A percentile compares a stretch with the other conserved stretches of the same genome.
Conservation (phyloP, 106 monocot species). For the Allium sativum region DNA sequence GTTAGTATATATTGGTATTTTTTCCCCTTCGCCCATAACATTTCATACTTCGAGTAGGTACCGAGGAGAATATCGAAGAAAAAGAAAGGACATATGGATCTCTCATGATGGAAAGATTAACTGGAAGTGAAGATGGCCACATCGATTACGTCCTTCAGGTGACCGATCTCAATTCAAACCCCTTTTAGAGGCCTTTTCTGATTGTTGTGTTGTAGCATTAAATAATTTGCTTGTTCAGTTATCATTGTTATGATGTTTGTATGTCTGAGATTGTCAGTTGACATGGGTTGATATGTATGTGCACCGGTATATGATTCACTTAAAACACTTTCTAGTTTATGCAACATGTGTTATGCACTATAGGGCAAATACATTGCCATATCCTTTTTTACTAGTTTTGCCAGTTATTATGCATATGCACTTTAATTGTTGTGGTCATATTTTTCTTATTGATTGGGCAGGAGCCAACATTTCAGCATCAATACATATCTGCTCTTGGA, state of each 20-base stretch:
- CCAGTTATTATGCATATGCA: too few relatives aligned
- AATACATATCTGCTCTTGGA: constrained; percentile 77
- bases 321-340: background rate
- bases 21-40: background rate
- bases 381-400: too few relatives aligned
- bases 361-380: too few relatives aligned
- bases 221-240: background rate
- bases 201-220: background rate
- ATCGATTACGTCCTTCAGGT: constrained; percentile 92
- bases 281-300: background rate
- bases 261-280: background rate
- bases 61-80: constrained; percentile 18
- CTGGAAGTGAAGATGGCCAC: constrained; percentile 66
- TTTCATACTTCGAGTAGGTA: constrained; percentile 17
- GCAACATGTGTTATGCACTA: too few relatives aligned
- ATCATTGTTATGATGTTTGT: background rate
- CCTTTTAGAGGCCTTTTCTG: background rate
- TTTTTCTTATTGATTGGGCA: constrained; percentile 23
- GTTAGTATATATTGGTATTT: background rate
- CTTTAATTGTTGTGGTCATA: background rate
- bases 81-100: constrained; percentile 72
- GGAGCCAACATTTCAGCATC: constrained; percentile 91
- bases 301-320: background rate
- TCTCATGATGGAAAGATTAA: constrained; percentile 79
- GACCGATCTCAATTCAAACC: background rate